Evolutionary conservation across 2,329 filamentous ascomycete genomes (phyloP), one percentile per base, ranked within the genome.

Genomic region (Talaromyces rugulosus): DNA sequence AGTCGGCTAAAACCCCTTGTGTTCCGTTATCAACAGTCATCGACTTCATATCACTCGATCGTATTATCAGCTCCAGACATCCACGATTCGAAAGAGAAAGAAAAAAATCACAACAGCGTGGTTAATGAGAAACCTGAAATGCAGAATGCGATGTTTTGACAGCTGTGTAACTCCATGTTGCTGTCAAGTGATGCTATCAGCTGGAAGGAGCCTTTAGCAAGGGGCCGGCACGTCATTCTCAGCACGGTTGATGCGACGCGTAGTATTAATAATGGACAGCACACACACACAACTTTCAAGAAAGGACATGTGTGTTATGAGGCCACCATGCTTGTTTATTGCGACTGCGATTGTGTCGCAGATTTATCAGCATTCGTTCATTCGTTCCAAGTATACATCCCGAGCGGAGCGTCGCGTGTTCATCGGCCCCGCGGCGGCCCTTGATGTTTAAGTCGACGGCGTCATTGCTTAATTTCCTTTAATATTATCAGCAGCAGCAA

Each of bases 141-240:
- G 31, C 11, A 47, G 23, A 33, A 31, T 40, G 36, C 27, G 50
- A 27, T 33, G 51, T 16, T 31, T 27, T 50, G 18, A 34, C 8
- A 16, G 50, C 18, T 34, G n/a, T 36, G 23, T 36, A 6, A 31
- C 31, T 34, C 44, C 40, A 50, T 42, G 28, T 58, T 3, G 11
- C 9, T 36, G 54, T 36, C 54, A 56, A 42, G 34, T 56, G 34
- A 56, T 42, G 31, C 11, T 56, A 31, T 53, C 50, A 53, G 54
- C 54, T 23, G 54, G 54, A 56, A 33, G n/a, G 12, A n/a, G 54
- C 30, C 31, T 16, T 40, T 42, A 2, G 56, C 18, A 52, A 31
- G 31, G 50, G 31, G 51, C 60, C 58, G 54, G 56, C 60, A 59
- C 60, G 60, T 47, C 60, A 62, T 62, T 59, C 50, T 42, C 33